These are phyloP conservation scores for Xylaria sp. DNA, from an alignment of 2,329 filamentous ascomycete genomes.

Conservation along the genomic window DNA sequence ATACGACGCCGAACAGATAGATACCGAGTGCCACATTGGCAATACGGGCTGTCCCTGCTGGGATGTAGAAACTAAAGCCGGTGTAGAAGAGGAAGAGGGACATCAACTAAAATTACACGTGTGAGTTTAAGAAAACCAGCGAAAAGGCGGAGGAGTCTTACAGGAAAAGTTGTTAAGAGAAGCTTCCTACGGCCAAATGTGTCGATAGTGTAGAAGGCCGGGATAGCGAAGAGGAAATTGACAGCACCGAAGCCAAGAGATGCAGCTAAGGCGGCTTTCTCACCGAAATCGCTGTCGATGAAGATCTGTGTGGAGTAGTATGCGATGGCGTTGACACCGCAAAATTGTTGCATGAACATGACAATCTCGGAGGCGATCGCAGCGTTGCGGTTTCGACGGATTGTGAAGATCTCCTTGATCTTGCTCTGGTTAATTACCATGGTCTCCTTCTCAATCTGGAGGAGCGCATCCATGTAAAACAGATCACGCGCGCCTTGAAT, in stretches of 20 bases:
- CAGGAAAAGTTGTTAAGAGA: conserved; percentile 66
- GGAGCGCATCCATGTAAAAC: conserved; percentile 62
- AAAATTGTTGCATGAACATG: conserved; percentile 71
- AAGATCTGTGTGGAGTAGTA: conserved; percentile 67
- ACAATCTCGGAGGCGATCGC: conserved; percentile 65
- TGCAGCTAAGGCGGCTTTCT: conserved; percentile 59
- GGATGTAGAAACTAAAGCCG: conserved; percentile 54
- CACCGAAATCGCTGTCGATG: conserved; percentile 56
- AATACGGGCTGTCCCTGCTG: conserved; percentile 45
- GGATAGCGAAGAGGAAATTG: conserved; percentile 69
- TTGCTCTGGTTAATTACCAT: conserved; percentile 56
- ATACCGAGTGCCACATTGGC: conserved; percentile 55
- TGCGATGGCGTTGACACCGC: conserved; percentile 53
- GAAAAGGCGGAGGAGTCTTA: conserved; percentile 17
- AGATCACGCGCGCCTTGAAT: conserved; percentile 61
- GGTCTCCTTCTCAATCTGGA: conserved; percentile 60
- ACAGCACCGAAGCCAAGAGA: conserved; percentile 69
- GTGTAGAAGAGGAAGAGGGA: conserved; percentile 54
- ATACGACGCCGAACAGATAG: conserved; percentile 56
- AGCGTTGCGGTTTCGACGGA: conserved; percentile 67
- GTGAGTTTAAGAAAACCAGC: conserved; percentile 6
- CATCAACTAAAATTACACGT: conserved; percentile 57
- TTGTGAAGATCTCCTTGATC: conserved; percentile 62
- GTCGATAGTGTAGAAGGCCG: conserved; percentile 70
- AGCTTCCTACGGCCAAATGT: conserved; percentile 70